Percentiles rank a stretch among this genome's conserved stretches.
These are phyloP conservation scores for Croton laevigatus DNA, from an alignment of 441 rosid genomes.

Conservation along the genomic window DNA sequence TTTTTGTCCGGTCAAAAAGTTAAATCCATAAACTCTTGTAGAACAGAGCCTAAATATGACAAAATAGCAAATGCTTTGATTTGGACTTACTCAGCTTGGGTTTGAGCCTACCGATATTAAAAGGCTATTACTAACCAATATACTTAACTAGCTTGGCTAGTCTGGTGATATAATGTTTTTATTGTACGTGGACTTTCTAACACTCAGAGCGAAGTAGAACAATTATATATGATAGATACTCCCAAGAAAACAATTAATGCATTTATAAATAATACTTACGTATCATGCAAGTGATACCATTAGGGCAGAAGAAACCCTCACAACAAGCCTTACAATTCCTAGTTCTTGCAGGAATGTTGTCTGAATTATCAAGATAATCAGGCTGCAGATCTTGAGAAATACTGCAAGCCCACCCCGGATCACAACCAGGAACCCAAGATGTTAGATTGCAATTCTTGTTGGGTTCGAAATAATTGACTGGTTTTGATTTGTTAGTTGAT, in stretches of 20 bases:
- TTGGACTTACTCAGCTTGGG: too few species aligned
- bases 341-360: conserved; percentile 58
- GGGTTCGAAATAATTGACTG: conserved; percentile 40
- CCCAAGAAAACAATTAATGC: too few species aligned
- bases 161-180: too few species aligned
- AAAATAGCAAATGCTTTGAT: too few species aligned
- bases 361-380: conserved; percentile 54
- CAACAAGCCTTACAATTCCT: conserved; percentile 66
- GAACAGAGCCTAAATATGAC: too few species aligned
- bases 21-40: too few species aligned
- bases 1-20: too few species aligned
- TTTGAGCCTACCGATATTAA: too few species aligned
- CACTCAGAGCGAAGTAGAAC: background rate
- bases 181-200: too few species aligned
- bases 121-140: too few species aligned
- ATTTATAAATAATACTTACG: conserved; percentile 44
- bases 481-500: too few species aligned
- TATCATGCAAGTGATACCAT: conserved; percentile 94
- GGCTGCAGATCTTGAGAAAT: conserved; percentile 34
- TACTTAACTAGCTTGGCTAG: too few species aligned
- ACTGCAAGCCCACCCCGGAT: conserved; percentile 98
- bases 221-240: conserved; percentile 3
- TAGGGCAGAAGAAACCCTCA: conserved; percentile 91
- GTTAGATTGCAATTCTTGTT: conserved; percentile 82
- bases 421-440: conserved; percentile 91